Percentiles rank a stretch among this genome's conserved stretches.
Evolutionary conservation across 306 rosid genomes (phyloP).

Genomic region (Clitoria ternatea): DNA sequence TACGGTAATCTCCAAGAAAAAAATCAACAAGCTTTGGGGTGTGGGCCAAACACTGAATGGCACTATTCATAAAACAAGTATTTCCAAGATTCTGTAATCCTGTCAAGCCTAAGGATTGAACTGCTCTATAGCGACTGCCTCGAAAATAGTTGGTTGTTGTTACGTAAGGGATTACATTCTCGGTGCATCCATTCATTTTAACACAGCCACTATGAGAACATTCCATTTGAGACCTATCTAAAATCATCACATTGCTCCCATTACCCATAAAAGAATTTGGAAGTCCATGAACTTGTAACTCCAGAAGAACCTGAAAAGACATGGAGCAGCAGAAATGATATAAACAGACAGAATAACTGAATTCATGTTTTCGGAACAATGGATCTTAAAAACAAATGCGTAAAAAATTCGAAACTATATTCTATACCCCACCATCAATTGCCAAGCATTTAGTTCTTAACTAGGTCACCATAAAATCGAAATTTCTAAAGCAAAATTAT

Average conservation of each 20-base stretch:
- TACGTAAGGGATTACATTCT: constrained; percentile 30
- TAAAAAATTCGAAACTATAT: constrained; percentile 15
- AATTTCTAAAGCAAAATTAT: background rate
- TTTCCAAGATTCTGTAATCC: constrained; percentile 93
- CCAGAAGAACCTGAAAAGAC: constrained; percentile 63
- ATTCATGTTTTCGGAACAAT: background rate
- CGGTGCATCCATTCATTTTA: constrained; percentile 52
- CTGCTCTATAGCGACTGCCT: constrained; percentile 44
- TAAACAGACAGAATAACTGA: constrained; percentile 13
- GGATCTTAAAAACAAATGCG: constrained; percentile 14
- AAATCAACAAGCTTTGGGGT: constrained; percentile 72
- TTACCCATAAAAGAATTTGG: constrained; percentile 36
- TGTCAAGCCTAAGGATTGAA: constrained; percentile 61
- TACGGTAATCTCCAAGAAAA: constrained; percentile 70
- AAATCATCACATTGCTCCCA: constrained; percentile 40
- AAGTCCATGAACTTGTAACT: constrained; percentile 70
- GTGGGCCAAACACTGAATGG: constrained; percentile 86
- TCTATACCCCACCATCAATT: background rate
- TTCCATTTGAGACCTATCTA: constrained; percentile 35
- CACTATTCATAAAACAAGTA: constrained; percentile 92
- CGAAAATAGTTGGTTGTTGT: constrained; percentile 28
- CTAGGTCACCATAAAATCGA: constrained; percentile 2
- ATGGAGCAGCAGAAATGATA: constrained; percentile 4
- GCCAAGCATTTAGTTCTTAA: background rate
- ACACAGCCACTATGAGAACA: constrained; percentile 30